Base-by-base conservation (phyloP, 306 rosid genomes). In the Delonix regia region DNA sequence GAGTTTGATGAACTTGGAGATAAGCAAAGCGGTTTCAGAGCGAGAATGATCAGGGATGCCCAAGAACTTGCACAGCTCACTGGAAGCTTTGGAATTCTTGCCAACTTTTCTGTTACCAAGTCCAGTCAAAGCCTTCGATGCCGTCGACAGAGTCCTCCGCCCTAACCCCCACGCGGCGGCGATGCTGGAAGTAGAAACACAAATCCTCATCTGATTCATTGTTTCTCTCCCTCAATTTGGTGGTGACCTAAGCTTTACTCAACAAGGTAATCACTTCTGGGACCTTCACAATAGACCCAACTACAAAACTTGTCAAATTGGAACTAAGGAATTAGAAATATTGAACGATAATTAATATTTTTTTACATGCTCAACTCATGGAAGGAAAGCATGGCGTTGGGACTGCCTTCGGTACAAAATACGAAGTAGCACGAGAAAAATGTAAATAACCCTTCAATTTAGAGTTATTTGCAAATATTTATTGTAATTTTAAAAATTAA, bases 1-100 rank as follows among this genome's bases (percentile, higher is more conserved):
- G 87, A 87, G 86, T 67, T 88, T 89, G 79, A 91, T 86, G 76
- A 91, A 91, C 80, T 74, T 89, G 49, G 93, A 84, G 52, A 89
- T 49, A 16, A 86, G 38, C 73, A 81, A 53, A 16, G 90, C 83
- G 1, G 60, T 82, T 39, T 83, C 87, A 56, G 87, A 86, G 67
- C 90, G 90, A 76, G 93, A 76, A 0, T 66, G 73, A 9, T 62
- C 84, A n/a, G 90, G 88, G 73, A 87, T 39, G 51, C 87, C 85
- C 15, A 89, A 72, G 78, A 83, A 89, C 79, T 78, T 74, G 88
- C 93, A 83, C 62, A 87, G 84, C 60, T 87, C 88, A 42, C 89
- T 86, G 0, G 78, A 60, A 16, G 85, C 28, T 73, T 86, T 86
- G 30, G 81, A 73, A 27, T 41, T 73, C 59, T 85, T 78, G 73